Base-by-base conservation (phyloP, 2,329 filamentous ascomycete genomes). In the Aspergillus piperis region DNA sequence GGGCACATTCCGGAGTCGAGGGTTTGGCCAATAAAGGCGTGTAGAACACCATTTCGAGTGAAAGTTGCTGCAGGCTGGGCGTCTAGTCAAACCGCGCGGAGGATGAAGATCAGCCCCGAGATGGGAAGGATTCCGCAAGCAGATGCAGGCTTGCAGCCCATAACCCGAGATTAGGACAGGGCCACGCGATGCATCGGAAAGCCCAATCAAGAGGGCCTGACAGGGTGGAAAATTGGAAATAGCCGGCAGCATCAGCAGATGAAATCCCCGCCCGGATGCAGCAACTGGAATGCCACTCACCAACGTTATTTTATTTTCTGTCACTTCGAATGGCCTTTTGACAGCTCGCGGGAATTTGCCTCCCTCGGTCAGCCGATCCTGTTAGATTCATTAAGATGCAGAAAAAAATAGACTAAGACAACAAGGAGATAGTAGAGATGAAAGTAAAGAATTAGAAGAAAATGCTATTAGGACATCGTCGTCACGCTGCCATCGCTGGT, bases 361-460 rank as follows among this genome's bases (percentile, higher is more conserved):
- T 36, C 32, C 32, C 32, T 36, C 11, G 11, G 11, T 36, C 32
- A 36, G 32, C 32, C 32, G 32, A 36, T 36, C 32, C 32, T 36
- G 32, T 15, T 2, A 36, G 32, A 36, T 13, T 13, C 4, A 13
- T 36, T 2, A 15, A 13, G 32, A 6, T 13, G 11, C 17, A 17
- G n/a, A 10, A 19, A 42, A 13, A 8, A 7, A 8, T 8, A 19
- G 21, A 50, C 10, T 25, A 52, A 19, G 19, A 27, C 30, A 52
- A 10, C 21, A n/a, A 38, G 30, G 21, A 47, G 48, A 54, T 42
- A 65, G 67, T 64, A 55, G 61, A 63, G 64, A 58, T 59, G 56
- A 49, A 59, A 57, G 53, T 53, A 50, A 41, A 52, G 23, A 50
- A 51, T 58, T 56, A 49, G 59, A 61, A 41, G 30, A 32, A 51